phyloP scores from a whole-genome alignment of 352 stramenopile species.

The Phytophthora rubi region DNA sequence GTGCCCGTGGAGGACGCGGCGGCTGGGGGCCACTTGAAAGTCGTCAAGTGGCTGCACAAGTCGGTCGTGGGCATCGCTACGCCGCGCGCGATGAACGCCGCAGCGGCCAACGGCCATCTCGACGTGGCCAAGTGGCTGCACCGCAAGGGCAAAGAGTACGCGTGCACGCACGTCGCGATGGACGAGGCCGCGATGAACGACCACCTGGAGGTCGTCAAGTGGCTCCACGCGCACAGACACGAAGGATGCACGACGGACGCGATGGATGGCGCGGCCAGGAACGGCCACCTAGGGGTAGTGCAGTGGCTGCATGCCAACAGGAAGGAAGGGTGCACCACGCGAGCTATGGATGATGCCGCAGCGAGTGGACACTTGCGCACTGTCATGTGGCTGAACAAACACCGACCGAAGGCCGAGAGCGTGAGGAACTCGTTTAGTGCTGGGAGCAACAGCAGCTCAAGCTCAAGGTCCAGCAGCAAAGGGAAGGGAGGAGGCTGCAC shows the following conservation, averaged over 20 bases:
- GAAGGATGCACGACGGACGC: slow-evolving; percentile 34
- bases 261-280: slow-evolving; percentile 37
- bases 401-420: slow-evolving; percentile 21
- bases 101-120: slow-evolving; percentile 33
- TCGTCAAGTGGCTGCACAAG: slow-evolving; percentile 45
- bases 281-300: slow-evolving; percentile 39
- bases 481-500: slow-evolving; percentile 34
- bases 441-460: slow-evolving; percentile 24
- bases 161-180: slow-evolving; percentile 43
- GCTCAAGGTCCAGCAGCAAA: slow-evolving; percentile 14
- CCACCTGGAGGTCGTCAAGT: slow-evolving; percentile 43
- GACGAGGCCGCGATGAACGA: slow-evolving; percentile 47
- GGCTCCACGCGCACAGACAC: slow-evolving; percentile 33
- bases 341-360: slow-evolving; percentile 49
- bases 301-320: slow-evolving; percentile 39
- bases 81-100: slow-evolving; percentile 30
- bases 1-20: slow-evolving; percentile 35
- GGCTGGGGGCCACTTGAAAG: slow-evolving; percentile 25
- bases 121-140: slow-evolving; percentile 43
- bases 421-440: slow-evolving; percentile 17
- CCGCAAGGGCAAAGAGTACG: slow-evolving; percentile 30
- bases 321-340: slow-evolving; percentile 36
- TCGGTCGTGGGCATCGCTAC: slow-evolving; percentile 32
- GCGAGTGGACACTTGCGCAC: slow-evolving; percentile 41
- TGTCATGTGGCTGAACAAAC: slow-evolving; percentile 42